Evolutionary conservation across 176 grass and related monocot species (phyloP).

Genomic region (Chloris gayana): DNA sequence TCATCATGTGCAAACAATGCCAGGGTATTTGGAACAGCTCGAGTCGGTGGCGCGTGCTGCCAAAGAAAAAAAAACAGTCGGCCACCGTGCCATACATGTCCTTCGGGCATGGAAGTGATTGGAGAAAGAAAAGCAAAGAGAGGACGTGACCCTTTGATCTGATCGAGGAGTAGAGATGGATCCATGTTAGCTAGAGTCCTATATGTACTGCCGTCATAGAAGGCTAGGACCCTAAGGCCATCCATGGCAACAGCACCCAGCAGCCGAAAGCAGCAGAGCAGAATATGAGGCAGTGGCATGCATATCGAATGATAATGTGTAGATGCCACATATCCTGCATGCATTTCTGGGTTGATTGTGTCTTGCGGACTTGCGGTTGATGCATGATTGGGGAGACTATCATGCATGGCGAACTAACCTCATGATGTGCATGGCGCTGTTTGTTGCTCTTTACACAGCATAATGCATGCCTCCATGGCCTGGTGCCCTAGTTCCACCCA

Average conservation of each 20-base stretch:
- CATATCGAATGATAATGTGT: conserved; percentile 10
- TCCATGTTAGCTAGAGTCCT: conserved; percentile 9
- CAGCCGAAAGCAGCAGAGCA: conserved; percentile 10
- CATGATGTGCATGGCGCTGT: neutral
- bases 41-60: neutral
- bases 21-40: neutral
- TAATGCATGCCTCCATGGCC: neutral
- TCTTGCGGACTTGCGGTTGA: conserved; percentile 9
- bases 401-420: neutral
- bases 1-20: neutral
- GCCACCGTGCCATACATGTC: neutral
- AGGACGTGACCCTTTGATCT: conserved; percentile 36
- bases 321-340: conserved; percentile 21
- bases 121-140: conserved; percentile 35
- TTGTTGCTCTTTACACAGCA: neutral
- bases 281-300: neutral
- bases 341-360: conserved; percentile 35
- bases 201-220: neutral
- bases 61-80: neutral
- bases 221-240: conserved; percentile 22
- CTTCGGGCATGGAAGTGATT: conserved; percentile 40
- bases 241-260: conserved; percentile 2
- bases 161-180: conserved; percentile 4
- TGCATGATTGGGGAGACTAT: conserved; percentile 30
- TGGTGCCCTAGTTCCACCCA: too few relatives aligned